Percentiles rank a stretch among this genome's conserved stretches.
Conservation (phyloP, 352 stramenopile genomes). For the Globisporangium parvum region DNA sequence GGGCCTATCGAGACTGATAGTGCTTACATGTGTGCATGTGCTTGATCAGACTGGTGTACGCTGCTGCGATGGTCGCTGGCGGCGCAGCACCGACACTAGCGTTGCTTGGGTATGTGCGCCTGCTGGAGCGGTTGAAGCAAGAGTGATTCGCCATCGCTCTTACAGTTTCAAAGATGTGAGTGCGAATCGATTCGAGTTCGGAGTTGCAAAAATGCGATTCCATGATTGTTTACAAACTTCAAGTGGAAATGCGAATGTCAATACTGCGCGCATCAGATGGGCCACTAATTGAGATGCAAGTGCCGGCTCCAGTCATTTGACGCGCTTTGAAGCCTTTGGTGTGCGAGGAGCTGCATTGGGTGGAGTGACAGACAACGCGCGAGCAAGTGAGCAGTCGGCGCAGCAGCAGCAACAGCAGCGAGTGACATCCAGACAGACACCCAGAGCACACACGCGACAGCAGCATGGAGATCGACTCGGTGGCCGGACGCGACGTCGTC, state of each 20-base stretch:
- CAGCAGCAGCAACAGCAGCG: not conserved
- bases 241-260: not conserved
- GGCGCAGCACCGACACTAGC: constrained; percentile 26
- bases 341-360: constrained; percentile 2
- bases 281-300: not conserved
- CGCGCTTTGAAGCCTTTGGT: not conserved
- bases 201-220: not conserved
- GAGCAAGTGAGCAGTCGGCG: too few relatives aligned
- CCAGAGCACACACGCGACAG: not conserved
- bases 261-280: not conserved
- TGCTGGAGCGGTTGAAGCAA: constrained; percentile 18
- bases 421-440: not conserved
- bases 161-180: not conserved
- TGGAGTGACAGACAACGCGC: too few relatives aligned
- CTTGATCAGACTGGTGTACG: constrained; percentile 41
- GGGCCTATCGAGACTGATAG: not conserved
- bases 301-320: constrained; percentile 42
- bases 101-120: constrained; percentile 23
- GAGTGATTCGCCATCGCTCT: constrained; percentile 15
- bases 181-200: not conserved
- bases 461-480: constrained; percentile 69
- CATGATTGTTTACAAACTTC: not conserved
- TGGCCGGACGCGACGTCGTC: constrained; percentile 52
- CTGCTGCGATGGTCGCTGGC: constrained; percentile 21
- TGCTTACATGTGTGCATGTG: not conserved